These are phyloP conservation scores for Leccinum imitatum DNA, from an alignment of 768 basidiomycete species.

Conservation along the genomic window DNA sequence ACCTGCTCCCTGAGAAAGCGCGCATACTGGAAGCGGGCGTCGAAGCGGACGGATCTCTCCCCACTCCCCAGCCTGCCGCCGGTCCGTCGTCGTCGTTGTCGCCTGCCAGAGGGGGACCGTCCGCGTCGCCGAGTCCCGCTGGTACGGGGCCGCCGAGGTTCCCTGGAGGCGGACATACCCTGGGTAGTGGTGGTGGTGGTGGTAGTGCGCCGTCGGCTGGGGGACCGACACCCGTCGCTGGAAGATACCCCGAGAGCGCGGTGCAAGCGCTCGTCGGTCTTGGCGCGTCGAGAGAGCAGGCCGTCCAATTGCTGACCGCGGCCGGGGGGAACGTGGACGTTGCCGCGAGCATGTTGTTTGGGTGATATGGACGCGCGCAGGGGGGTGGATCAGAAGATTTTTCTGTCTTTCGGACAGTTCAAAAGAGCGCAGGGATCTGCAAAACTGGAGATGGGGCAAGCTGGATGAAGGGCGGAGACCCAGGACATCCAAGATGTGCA, in stretches of 20 bases:
- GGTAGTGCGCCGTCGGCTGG: neutral
- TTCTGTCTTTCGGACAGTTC: neutral
- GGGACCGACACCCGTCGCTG: constrained; percentile 42
- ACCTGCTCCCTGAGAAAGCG: constrained; percentile 87
- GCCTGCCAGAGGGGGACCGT: constrained; percentile 11
- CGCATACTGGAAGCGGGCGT: constrained; percentile 41
- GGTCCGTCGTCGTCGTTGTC: constrained; percentile 2
- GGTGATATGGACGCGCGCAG: constrained; percentile 7
- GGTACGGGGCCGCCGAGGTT: constrained; percentile 39
- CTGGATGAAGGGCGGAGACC: neutral
- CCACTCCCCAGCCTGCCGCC: constrained; percentile 20
- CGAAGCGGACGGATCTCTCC: constrained; percentile 23
- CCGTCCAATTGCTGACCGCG: constrained; percentile 73
- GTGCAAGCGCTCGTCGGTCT: constrained; percentile 72
- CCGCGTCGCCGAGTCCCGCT: constrained; percentile 42
- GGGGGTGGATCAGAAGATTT: neutral
- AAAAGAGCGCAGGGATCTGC: neutral
- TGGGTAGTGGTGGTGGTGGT: constrained; percentile 38
- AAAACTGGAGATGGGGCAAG: neutral
- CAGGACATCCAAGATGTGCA: neutral
- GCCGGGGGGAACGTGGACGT: constrained; percentile 85
- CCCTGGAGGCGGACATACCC: constrained; percentile 66
- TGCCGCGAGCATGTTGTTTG: constrained; percentile 87
- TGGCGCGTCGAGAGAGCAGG: constrained; percentile 75
- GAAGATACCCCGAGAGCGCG: constrained; percentile 54